Conservation (phyloP, 192 early-diverging fungal genomes). For the Neocallimastix lanati region DNA sequence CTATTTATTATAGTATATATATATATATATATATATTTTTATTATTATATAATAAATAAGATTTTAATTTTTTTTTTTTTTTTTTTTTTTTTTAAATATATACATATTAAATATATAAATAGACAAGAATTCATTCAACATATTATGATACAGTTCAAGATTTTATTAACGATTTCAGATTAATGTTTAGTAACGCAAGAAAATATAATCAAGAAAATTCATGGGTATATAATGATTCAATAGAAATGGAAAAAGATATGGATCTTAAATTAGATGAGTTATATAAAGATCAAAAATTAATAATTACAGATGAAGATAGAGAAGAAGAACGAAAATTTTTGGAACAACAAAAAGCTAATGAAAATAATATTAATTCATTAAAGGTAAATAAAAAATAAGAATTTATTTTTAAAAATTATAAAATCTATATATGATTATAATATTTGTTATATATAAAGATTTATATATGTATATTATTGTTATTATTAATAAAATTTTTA, state of each 20-base stretch:
- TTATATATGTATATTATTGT: too few species aligned
- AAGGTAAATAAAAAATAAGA: background rate
- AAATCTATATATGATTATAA: too few species aligned
- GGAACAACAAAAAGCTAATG: background rate
- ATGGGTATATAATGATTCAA: slow-evolving; percentile 78
- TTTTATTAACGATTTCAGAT: slow-evolving; percentile 62
- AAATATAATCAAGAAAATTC: slow-evolving; percentile 82
- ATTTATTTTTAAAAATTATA: too few species aligned
- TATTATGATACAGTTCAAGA: slow-evolving; percentile 45
- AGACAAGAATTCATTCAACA: background rate
- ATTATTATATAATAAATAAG: too few species aligned
- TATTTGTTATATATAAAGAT: too few species aligned
- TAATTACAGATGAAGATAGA: background rate
- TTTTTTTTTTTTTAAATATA: too few species aligned
- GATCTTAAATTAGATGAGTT: background rate
- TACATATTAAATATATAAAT: too few species aligned
- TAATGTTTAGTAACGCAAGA: slow-evolving; percentile 84
- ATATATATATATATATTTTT: background rate
- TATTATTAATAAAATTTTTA: too few species aligned
- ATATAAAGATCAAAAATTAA: background rate
- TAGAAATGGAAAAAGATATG: slow-evolving; percentile 14
- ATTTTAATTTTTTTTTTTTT: too few species aligned
- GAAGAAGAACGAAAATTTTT: background rate
- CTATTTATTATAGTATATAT: slow-evolving; percentile 43
- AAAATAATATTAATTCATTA: background rate